Evolutionary conservation across 2,329 filamentous ascomycete species (phyloP), one percentile per base, ranked within the genome.

Genomic region (Aspergillus sp.): DNA sequence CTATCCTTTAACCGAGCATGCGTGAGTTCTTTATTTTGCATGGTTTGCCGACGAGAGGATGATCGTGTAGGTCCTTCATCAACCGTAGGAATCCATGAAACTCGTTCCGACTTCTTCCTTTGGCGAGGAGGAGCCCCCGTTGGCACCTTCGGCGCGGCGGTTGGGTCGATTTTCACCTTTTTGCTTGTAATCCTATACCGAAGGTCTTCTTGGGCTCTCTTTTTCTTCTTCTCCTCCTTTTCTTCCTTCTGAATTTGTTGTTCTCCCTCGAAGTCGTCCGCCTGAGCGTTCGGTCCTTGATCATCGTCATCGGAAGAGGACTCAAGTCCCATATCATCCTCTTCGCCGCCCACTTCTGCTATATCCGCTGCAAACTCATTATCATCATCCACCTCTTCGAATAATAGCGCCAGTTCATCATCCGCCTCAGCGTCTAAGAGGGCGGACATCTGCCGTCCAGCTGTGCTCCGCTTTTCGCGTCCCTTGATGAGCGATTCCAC

Each of bases 301-400:
- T 91, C 88, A 59, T 96, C 91, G 49, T 95, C 91, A 47, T 92
- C 90, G 0, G 87, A 90, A 0, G 91, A 96, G 14, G 90, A 93
- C 68, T 96, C 91, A 79, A 97, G 88, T 47, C 90, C 87, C 64
- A 90, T 87, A 70, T 97, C 93, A 2, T 89, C 90, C 2, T 79
- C 85, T 54, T 84, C 84, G 11, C 82, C 83, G 7, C 64, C 75
- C 24, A 82, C 83, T 12, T 65, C 74, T 7, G 66, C 75, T 52
- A 66, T 73, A 17, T 66, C 69, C 7, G 64, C 61, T 14, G 72
- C 71, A 39, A 77, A 79, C 37, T 77, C 77, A 24, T 73, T 73
- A 46, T 85, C 79, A 57, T 82, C 81, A 31, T 82, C 87, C 6
- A 82, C 85, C 67, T 92, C 89, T 54, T 85, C 86, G 75, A 93